phyloP scores from a whole-genome alignment of 139 green algal genomes.

The Chlorella vulgaris region DNA sequence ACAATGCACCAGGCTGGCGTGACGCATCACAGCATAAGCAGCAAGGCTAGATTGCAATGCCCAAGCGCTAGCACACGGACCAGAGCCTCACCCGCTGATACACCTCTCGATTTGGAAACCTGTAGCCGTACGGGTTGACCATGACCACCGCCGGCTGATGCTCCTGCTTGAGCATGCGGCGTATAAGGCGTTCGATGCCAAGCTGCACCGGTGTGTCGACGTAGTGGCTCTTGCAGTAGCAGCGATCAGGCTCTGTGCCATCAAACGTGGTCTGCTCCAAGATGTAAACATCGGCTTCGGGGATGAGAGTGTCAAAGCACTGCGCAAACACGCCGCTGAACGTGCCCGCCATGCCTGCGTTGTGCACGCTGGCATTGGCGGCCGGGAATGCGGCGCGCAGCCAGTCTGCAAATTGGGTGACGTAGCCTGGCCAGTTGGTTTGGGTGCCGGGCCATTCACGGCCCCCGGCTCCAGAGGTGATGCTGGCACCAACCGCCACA shows the following conservation, averaged over 20 bases:
- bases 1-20: too few relatives aligned
- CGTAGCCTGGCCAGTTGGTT: constrained; percentile 13
- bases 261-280: constrained; percentile 25
- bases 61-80: too few relatives aligned
- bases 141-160: constrained; percentile 10
- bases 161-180: constrained; percentile 21
- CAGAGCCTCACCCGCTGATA: constrained; percentile 13
- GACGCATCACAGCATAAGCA: too few relatives aligned
- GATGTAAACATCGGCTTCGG: neutral
- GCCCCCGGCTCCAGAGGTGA: constrained; percentile 7
- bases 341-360: constrained; percentile 19
- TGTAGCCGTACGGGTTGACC: constrained; percentile 12
- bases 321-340: constrained; percentile 18
- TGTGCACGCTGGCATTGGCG: constrained; percentile 8
- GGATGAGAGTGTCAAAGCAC: constrained; percentile 24
- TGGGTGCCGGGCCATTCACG: neutral
- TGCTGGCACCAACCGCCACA: neutral
- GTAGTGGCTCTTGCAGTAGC: constrained; percentile 24
- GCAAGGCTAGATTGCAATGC: too few relatives aligned
- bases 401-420: neutral
- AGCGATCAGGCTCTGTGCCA: constrained; percentile 8
- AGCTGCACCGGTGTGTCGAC: constrained; percentile 22
- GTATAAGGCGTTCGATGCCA: constrained; percentile 6
- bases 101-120: constrained; percentile 13
- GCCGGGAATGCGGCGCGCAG: neutral